Conservation (phyloP, 192 early-diverging fungal genomes). For the Funneliformis geosporum region DNA sequence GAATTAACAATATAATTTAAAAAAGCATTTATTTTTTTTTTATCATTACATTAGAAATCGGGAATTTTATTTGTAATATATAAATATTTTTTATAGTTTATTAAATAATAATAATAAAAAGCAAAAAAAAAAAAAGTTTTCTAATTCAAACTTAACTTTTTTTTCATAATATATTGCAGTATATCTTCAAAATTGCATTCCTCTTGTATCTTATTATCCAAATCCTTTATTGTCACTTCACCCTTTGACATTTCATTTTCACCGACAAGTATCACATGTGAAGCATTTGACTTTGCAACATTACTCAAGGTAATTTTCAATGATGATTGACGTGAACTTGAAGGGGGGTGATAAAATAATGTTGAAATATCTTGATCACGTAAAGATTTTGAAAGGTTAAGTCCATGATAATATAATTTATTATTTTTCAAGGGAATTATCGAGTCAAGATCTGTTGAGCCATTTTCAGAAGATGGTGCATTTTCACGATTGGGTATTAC, state of each 20-base stretch:
- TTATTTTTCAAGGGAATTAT: neutral
- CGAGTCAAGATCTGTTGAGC: neutral
- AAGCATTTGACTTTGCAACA: conserved; percentile 40
- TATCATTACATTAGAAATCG: too few relatives aligned
- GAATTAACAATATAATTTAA: too few relatives aligned
- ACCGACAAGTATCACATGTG: conserved; percentile 42
- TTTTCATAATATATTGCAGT: neutral
- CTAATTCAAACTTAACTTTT: neutral
- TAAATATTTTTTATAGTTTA: too few relatives aligned
- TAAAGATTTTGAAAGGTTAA: conserved; percentile 26
- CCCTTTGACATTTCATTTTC: conserved; percentile 36
- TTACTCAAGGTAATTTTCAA: conserved; percentile 35
- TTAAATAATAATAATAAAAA: too few relatives aligned
- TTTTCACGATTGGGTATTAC: conserved; percentile 34
- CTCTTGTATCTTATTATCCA: conserved; percentile 30
- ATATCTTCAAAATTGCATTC: conserved; percentile 14
- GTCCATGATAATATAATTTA: conserved; percentile 12
- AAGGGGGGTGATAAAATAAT: conserved; percentile 29
- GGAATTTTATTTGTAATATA: too few relatives aligned
- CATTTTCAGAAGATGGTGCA: neutral
- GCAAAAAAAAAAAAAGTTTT: neutral
- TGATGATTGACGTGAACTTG: neutral
- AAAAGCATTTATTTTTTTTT: too few relatives aligned
- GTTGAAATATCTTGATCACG: conserved; percentile 23
- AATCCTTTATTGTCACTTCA: conserved; percentile 34